phyloP scores from a whole-genome alignment of 257 asterid species.

The Fraxinus quadrangulata region DNA sequence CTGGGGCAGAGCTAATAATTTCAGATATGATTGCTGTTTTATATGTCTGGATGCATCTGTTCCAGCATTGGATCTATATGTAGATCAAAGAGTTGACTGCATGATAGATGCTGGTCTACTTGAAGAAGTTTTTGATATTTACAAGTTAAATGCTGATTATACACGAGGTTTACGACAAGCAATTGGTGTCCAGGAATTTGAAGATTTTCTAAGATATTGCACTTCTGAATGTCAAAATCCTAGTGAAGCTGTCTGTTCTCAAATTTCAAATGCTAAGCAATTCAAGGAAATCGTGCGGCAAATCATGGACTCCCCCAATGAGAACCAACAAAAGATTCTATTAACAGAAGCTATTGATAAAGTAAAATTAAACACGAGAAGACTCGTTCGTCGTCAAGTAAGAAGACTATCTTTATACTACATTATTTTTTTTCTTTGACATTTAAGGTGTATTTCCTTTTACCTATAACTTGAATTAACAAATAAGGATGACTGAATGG shows the following conservation, averaged over 20 bases:
- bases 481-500: background rate
- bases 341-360: constrained; percentile 63
- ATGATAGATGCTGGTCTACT: constrained; percentile 82
- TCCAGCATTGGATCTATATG: constrained; percentile 67
- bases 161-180: constrained; percentile 90
- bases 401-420: constrained; percentile 26
- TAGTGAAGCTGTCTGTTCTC: constrained; percentile 17
- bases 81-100: constrained; percentile 74
- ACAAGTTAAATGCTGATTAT: constrained; percentile 67
- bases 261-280: constrained; percentile 23
- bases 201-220: constrained; percentile 51
- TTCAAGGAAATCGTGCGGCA: constrained; percentile 35
- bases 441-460: background rate
- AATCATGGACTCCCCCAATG: constrained; percentile 38
- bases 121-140: constrained; percentile 67
- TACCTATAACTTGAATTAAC: background rate
- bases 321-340: constrained; percentile 35
- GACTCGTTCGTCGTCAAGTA: constrained; percentile 93
- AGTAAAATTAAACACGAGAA: constrained; percentile 78
- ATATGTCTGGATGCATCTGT: constrained; percentile 89
- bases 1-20: constrained; percentile 84
- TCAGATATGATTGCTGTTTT: constrained; percentile 74
- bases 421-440: background rate
- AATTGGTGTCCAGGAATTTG: constrained; percentile 93
- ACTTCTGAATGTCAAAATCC: constrained; percentile 31